Conservation (phyloP, 352 stramenopile genomes). For the Phytopythium mirpurense region DNA sequence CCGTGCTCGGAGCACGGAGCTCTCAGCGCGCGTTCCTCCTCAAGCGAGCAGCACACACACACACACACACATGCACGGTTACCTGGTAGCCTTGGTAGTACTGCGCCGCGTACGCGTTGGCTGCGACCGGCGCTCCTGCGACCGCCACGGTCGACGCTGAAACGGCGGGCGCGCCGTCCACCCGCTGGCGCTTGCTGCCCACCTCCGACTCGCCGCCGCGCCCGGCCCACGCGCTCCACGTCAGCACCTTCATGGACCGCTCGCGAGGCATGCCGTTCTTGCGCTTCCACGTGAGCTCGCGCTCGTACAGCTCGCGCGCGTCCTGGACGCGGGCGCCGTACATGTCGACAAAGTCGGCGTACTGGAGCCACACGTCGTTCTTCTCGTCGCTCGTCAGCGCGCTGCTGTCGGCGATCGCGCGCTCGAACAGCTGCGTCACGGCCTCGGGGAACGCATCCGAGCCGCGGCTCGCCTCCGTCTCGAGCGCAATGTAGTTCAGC, state of each 20-base stretch:
- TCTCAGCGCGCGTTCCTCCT: neutral
- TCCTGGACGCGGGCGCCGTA: conserved; percentile 32
- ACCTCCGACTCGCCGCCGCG: conserved; percentile 30
- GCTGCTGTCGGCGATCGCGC: conserved; percentile 42
- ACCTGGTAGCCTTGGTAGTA: conserved; percentile 84
- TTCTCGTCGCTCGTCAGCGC: conserved; percentile 64
- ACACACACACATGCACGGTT: too few species aligned
- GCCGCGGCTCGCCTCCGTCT: conserved; percentile 25
- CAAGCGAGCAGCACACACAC: conserved; percentile 15
- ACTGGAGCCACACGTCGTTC: conserved; percentile 78
- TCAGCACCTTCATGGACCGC: conserved; percentile 48
- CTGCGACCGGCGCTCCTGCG: conserved; percentile 14
- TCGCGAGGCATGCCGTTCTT: conserved; percentile 54
- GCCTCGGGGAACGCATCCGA: conserved; percentile 24
- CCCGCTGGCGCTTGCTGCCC: conserved; percentile 52
- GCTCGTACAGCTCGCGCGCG: conserved; percentile 46
- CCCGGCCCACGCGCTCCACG: conserved; percentile 25
- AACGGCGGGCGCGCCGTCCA: conserved; percentile 23
- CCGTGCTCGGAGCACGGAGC: conserved; percentile 9
- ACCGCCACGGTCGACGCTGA: conserved; percentile 10
- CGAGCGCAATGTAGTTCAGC: conserved; percentile 69
- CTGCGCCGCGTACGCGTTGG: conserved; percentile 27
- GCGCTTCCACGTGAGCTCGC: conserved; percentile 61
- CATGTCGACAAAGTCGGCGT: conserved; percentile 68
- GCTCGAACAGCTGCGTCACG: conserved; percentile 40